A percentile compares a stretch with the other conserved stretches of the same genome.
These are phyloP conservation scores for Rubus idaeus DNA, from an alignment of 306 rosid genomes.

Conservation along the genomic window DNA sequence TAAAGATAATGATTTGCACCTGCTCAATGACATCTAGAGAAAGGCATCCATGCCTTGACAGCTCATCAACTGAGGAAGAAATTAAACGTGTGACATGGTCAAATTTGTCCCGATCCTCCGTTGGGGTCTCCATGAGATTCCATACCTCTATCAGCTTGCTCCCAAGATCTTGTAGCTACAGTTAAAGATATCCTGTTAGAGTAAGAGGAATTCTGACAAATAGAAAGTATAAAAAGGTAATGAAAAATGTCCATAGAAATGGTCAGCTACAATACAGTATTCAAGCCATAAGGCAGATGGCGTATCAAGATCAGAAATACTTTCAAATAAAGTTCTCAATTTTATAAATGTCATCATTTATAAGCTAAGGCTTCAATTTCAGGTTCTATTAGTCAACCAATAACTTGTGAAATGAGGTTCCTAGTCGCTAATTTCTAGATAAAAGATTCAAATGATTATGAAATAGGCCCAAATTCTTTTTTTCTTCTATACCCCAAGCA, in stretches of 20 bases:
- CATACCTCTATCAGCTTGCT: constrained; percentile 56
- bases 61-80: constrained; percentile 64
- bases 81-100: constrained; percentile 56
- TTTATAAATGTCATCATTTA: background rate
- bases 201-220: constrained; percentile 2
- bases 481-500: background rate
- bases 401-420: background rate
- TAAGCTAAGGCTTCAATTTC: background rate
- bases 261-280: background rate
- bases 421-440: constrained; percentile 7
- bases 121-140: constrained; percentile 81
- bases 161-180: constrained; percentile 68
- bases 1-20: constrained; percentile 42
- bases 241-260: background rate
- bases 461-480: background rate
- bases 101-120: constrained; percentile 57
- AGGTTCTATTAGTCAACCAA: background rate
- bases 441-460: background rate
- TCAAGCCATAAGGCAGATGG: background rate
- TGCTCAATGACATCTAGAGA: constrained; percentile 64
- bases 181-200: constrained; percentile 13
- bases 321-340: background rate
- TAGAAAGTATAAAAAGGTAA: background rate
- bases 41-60: constrained; percentile 67
- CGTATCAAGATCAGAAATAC: background rate